Conservation (phyloP, 208 protist genomes). For the Trypanosoma platydactyli region DNA sequence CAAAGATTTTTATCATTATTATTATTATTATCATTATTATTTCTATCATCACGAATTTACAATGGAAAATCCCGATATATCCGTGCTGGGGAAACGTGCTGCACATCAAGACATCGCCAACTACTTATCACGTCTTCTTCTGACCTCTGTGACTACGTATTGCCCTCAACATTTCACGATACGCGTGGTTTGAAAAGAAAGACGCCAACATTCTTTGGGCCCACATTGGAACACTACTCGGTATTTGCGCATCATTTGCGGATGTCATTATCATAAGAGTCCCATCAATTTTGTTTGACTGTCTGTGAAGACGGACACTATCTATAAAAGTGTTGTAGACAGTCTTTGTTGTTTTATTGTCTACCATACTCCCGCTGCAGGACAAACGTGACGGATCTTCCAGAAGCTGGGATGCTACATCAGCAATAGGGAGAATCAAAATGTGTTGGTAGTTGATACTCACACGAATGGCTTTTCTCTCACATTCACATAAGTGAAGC, state of each 20-base stretch:
- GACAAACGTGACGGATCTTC: slow-evolving; percentile 14
- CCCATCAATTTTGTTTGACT: slow-evolving; percentile 22
- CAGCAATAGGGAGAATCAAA: slow-evolving; percentile 53
- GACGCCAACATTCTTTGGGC: slow-evolving; percentile 40
- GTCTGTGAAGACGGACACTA: slow-evolving; percentile 13
- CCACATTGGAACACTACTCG: slow-evolving; percentile 43
- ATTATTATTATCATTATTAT: too few relatives aligned
- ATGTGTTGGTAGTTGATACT: slow-evolving; percentile 70
- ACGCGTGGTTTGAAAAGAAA: slow-evolving; percentile 43
- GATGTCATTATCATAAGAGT: slow-evolving; percentile 71
- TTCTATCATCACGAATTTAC: too few relatives aligned
- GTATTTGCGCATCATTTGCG: slow-evolving; percentile 53
- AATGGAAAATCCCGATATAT: slow-evolving; percentile 16
- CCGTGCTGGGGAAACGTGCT: not conserved
- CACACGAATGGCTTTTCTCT: slow-evolving; percentile 31
- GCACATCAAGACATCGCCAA: not conserved
- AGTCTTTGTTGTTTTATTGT: slow-evolving; percentile 30
- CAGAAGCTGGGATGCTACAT: slow-evolving; percentile 39
- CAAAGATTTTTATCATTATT: too few relatives aligned
- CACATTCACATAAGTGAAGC: slow-evolving; percentile 16
- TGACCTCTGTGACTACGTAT: slow-evolving; percentile 17
- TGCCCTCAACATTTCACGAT: slow-evolving; percentile 37
- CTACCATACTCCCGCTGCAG: slow-evolving; percentile 45
- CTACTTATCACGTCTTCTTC: not conserved
- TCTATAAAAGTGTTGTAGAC: slow-evolving; percentile 46